A percentile compares a stretch with the other conserved stretches of the same genome.
Evolutionary conservation across 768 basidiomycete species (phyloP).

Genomic region (Cyclocybe aegerita): DNA sequence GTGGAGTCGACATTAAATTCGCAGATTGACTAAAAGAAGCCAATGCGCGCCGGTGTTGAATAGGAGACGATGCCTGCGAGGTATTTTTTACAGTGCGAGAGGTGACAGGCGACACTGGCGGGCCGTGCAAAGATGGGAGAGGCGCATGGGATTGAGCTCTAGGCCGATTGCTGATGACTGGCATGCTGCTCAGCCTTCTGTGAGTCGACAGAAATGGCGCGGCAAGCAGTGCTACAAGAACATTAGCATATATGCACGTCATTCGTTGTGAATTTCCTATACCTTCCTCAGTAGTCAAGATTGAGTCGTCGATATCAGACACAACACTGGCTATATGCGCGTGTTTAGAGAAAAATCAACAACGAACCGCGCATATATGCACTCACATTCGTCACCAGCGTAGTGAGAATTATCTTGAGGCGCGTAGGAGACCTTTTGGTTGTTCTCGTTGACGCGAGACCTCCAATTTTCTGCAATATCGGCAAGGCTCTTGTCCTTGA

Average conservation of each 20-base stretch:
- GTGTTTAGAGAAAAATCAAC: slow-evolving; percentile 25
- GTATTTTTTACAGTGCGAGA: slow-evolving; percentile 25
- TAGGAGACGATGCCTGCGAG: slow-evolving; percentile 30
- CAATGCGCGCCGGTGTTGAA: slow-evolving; percentile 30
- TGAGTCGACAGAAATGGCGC: slow-evolving; percentile 51
- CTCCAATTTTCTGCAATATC: slow-evolving; percentile 73
- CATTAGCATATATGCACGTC: slow-evolving; percentile 7
- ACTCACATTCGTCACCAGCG: slow-evolving; percentile 45
- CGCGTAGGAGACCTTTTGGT: slow-evolving; percentile 59
- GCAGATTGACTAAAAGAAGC: slow-evolving; percentile 28
- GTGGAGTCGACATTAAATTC: slow-evolving; percentile 58
- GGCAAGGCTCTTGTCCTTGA: slow-evolving; percentile 48
- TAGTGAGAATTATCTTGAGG: slow-evolving; percentile 49
- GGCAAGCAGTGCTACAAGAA: slow-evolving; percentile 48
- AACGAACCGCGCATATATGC: slow-evolving; percentile 17
- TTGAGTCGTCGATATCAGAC: slow-evolving; percentile 47
- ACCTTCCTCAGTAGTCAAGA: slow-evolving; percentile 54
- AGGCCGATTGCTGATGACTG: slow-evolving; percentile 45
- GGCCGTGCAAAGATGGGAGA: slow-evolving; percentile 27
- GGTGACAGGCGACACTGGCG: slow-evolving; percentile 36
- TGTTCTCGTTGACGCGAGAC: slow-evolving; percentile 67
- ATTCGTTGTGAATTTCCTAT: not conserved
- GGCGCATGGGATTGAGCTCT: slow-evolving; percentile 59
- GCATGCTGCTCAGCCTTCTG: slow-evolving; percentile 24
- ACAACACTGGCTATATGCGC: slow-evolving; percentile 54